Evolutionary conservation across 306 rosid genomes (phyloP), one percentile per base, ranked within the genome.

Genomic region (Sophora flavescens): DNA sequence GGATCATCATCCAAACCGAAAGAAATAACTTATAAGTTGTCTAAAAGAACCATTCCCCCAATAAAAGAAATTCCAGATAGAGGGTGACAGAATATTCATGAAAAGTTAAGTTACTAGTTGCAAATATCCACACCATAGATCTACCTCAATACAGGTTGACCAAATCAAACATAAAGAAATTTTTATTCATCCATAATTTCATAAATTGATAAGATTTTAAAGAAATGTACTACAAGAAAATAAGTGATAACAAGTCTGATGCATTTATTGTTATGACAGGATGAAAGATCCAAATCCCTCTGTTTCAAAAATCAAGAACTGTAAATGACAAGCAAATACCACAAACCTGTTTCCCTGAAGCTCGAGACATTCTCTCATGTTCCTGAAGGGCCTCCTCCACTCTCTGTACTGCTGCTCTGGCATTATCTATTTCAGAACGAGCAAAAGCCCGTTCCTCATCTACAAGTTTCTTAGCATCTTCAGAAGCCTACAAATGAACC

Each of bases 391-490:
- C 92, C 80, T 84, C 89, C 81, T 93, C 98, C 67, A 93, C 97
- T 79, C 92, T 89, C 82, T 89, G 98, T 54, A 93, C 98, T 67
- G 97, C 91, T 70, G 96, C 91, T 81, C 97, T 88, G 15, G 98
- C 98, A 89, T 75, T 85, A 53, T 93, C 98, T 72, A 93, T 93
- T 89, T 93, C 98, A 70, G 87, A 85, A 52, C 97, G 97, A 77
- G 98, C 96, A 91, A 89, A 91, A 79, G 98, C 98, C 79, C 98
- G 84, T 84, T 93, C 98, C 84, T 87, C 91, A 62, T 93, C 93
- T 11, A 91, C 98, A 68, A 93, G 92, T 76, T 84, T 88, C 74
- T 88, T 91, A 72, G 98, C 98, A 80, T 93, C 98, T 81, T 88
- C 93, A 45, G 98, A 93, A 80, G 98, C 97, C 98, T 93, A 58